A percentile compares a stretch with the other conserved stretches of the same genome.
These are phyloP conservation scores for Alternaria hordeiaustralica DNA, from an alignment of 2,329 filamentous ascomycete species.

Conservation along the genomic window DNA sequence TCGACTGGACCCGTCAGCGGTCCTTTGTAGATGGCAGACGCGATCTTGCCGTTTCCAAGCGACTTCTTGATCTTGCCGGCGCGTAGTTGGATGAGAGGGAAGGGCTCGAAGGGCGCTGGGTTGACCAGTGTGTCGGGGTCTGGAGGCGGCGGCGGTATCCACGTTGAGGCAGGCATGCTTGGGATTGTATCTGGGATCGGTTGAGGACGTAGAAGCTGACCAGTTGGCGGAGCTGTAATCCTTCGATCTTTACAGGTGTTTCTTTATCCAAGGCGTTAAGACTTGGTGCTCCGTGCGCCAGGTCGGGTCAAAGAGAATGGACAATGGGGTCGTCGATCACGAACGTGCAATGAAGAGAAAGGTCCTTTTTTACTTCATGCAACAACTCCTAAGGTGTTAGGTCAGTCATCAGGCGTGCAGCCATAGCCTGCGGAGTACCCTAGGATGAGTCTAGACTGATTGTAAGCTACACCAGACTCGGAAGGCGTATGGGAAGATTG, in stretches of 20 bases:
- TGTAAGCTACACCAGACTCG: not conserved
- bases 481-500: not conserved
- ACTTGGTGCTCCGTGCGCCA: not conserved
- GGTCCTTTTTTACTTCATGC: not conserved
- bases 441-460: not conserved
- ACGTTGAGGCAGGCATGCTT: constrained; percentile 23
- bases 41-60: constrained; percentile 56
- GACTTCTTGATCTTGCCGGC: constrained; percentile 64
- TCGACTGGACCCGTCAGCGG: constrained; percentile 53
- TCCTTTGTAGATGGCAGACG: constrained; percentile 64
- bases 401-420: not conserved
- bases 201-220: not conserved
- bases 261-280: not conserved
- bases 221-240: not conserved
- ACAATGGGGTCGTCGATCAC: not conserved
- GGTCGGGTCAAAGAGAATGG: not conserved
- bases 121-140: constrained; percentile 28
- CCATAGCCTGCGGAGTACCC: rapidly evolving
- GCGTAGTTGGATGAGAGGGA: constrained; percentile 64
- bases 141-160: constrained; percentile 30
- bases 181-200: not conserved
- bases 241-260: not conserved
- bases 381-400: not conserved
- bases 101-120: constrained; percentile 41
- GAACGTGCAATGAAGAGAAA: not conserved